Base-by-base conservation (phyloP, 2,329 filamentous ascomycete genomes). In the Colletotrichum sublineola region DNA sequence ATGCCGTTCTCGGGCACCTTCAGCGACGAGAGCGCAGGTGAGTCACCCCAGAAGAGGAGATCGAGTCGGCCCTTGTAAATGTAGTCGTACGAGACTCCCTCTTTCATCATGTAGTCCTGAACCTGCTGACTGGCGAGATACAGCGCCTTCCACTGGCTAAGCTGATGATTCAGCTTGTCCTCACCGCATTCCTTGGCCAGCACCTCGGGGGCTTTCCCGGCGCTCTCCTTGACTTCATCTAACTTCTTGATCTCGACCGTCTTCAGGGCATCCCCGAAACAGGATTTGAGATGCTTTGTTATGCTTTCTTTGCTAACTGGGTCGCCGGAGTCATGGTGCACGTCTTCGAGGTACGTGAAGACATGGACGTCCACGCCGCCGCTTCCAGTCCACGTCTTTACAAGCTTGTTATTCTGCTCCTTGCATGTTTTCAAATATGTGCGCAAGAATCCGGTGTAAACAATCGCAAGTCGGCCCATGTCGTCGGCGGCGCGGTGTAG, bases 91-190 rank as follows among this genome's bases (percentile, higher is more conserved):
- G 57, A 62, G 1, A 74, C 33, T 31, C 73, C 73, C 31, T 74
- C 38, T 33, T 74, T 75, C 20, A 77, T 77, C 3, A 80, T 79
- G 33, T 80, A 79, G 0, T 77, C 76, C 63, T 81, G 79, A 3
- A 80, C 80, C 48, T 81, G 78, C 62, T 80, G 79, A n/a, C 76
- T 74, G 0, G 78, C 79, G 1, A 81, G 69, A 64, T 76, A 77
- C 1, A 80, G 62, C 40, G 71, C 71, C 52, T 73, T 73, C 71
- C 71, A 73, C 62, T 75, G 74, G 52, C 74, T 75, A 24, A 75
- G 52, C 46, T 75, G 74, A 24, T 68, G 74, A 40, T 75, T 62
- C 11, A 75, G 61, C 57, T 57, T 75, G 7, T 62, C 64, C 50
- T 68, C 44, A 20, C 68, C 68, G 36, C 74, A 75, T 20, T 60